Evolutionary conservation across 108 stramenopile species (phyloP).

Genomic region (Conticribra guillardii): DNA sequence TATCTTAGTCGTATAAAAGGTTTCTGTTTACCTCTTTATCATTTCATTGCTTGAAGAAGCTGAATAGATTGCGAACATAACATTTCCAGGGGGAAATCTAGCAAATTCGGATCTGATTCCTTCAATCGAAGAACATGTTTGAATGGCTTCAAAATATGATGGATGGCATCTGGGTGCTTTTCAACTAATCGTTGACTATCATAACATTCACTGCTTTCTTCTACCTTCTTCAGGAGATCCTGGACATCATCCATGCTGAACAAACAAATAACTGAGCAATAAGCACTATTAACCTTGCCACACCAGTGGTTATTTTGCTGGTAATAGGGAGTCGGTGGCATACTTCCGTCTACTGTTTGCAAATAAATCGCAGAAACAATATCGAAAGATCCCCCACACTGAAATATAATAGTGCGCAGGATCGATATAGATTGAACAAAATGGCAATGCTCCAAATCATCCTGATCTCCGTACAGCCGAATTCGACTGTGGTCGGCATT

Average conservation of each 20-base stretch:
- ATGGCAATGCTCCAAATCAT: constrained; percentile 29
- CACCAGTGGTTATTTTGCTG: neutral
- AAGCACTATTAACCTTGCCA: too few relatives aligned
- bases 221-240: constrained; percentile 15
- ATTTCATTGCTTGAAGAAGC: neutral
- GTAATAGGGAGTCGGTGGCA: neutral
- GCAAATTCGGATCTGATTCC: neutral
- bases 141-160: constrained; percentile 22
- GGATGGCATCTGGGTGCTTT: neutral
- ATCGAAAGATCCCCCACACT: constrained; percentile 18
- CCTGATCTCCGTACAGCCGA: too few relatives aligned
- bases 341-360: neutral
- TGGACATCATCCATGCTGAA: constrained; percentile 14
- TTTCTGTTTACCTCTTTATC: too few relatives aligned
- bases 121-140: constrained; percentile 3
- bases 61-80: constrained; percentile 25
- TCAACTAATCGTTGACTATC: neutral
- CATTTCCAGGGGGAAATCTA: constrained; percentile 2
- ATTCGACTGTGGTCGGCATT: too few relatives aligned
- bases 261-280: neutral
- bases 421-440: constrained; percentile 47
- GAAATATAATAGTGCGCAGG: constrained; percentile 26
- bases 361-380: constrained; percentile 12
- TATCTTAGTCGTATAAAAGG: too few relatives aligned
- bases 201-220: constrained; percentile 1